Conservation (phyloP, 2,329 filamentous ascomycete species). For the Clarireedia homoeocarpa region DNA sequence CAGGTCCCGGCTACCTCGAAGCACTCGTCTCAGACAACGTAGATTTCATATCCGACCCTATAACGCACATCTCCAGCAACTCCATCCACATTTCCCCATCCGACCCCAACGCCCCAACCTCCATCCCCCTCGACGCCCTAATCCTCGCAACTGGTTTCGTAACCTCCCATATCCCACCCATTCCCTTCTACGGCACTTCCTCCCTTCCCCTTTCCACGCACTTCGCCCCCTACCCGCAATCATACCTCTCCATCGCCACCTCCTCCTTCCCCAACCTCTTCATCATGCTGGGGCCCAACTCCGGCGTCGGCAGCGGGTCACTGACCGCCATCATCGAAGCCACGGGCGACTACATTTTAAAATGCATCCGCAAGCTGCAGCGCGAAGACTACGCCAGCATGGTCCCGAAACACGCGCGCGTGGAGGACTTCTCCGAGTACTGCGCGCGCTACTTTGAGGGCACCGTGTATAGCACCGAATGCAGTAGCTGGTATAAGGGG, state of each 20-base stretch:
- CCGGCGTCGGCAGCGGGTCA: conserved; percentile 20
- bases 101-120: too few species aligned
- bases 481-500: conserved; percentile 28
- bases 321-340: conserved; percentile 24
- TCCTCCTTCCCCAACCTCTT: conserved; percentile 27
- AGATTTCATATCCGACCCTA: conserved; percentile 37
- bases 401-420: conserved; percentile 37
- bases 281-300: conserved; percentile 26
- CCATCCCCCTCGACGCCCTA: conserved; percentile 31
- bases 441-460: conserved; percentile 44
- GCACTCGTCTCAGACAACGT: conserved; percentile 32
- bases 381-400: conserved; percentile 40
- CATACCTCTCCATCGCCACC: conserved; percentile 23
- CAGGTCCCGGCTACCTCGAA: conserved; percentile 36
- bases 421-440: conserved; percentile 44
- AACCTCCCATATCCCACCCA: conserved; percentile 22
- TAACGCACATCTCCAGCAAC: conserved; percentile 32
- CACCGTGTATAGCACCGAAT: conserved; percentile 41
- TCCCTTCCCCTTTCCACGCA: conserved; percentile 15
- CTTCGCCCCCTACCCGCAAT: conserved; percentile 26
- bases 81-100: conserved; percentile 22
- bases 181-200: conserved; percentile 22
- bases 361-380: conserved; percentile 32
- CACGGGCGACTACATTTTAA: conserved; percentile 23
- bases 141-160: conserved; percentile 33